Evolutionary conservation across 192 early-diverging fungal genomes (phyloP), one percentile per base, ranked within the genome.

Genomic region (Mortierella hygrophila): DNA sequence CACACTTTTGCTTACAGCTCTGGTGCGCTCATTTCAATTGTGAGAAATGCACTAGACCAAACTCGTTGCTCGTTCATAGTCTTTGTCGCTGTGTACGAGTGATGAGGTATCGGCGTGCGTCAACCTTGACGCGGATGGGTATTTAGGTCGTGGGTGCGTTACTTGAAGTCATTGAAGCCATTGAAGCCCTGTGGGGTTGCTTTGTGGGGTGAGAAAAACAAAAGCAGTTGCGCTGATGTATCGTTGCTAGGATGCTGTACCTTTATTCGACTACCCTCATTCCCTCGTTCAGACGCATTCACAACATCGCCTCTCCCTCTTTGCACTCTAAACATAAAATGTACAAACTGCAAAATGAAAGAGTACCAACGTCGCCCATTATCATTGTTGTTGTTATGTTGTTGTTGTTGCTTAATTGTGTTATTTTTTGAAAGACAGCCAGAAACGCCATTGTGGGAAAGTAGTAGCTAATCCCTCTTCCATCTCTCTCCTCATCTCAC

Each of bases 351-450:
- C 8, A 9, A 57, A n/a, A 55, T n/a, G 21, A 55, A 55, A 26
- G 29, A 29, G 60, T 32, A 32, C 29, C 60, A 15, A 11, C 11
- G n/a, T 4, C 60, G 16, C 60, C 8, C 35, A 35, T 35, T 35
- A 35, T 35, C 35, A 35, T 35, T 35, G 35, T 35, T 35, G 35
- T 35, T 35, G 35, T 35, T 35, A 35, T 35, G 35, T 26, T 60
- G 26, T 15, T 40, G 38, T 65, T 57, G n/a, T 10, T 65, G 60
- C 60, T 65, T 65, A 35, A 35, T 65, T 65, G 29, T 65, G 32
- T 65, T 26, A 13, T 32, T 60, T 55, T 65, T 65, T 65, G 60
- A 65, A 65, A 65, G 60, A 32, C 60, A 65, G 60, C 60, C 8
- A 57, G n/a, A 65, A 65, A 32, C 60, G 26, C n/a, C 60, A 65